Base-by-base conservation (phyloP, 2,329 filamentous ascomycete genomes). In the Xylaria sp. region DNA sequence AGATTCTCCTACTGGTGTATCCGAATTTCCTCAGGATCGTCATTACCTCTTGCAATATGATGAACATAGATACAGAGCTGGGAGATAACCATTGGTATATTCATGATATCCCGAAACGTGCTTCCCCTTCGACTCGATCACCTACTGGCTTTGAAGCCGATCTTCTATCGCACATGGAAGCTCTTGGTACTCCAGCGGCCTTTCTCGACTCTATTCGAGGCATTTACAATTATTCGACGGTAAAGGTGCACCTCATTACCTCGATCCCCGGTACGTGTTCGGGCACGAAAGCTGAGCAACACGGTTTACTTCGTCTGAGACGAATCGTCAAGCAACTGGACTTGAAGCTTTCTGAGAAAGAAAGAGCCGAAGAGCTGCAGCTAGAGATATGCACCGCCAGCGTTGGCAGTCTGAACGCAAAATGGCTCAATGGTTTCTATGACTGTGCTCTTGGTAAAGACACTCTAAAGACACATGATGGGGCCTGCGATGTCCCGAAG, bases 11-110 rank as follows among this genome's bases (percentile, higher is more conserved):
- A 2, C 72, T 77, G 10, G 70, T 75, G 1, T 77, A 77, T 55
- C 65, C 72, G 0, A 50, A 15, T 0, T 77, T 76, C n/a, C 63
- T 76, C 6, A 61, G 75, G 7, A 63, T 77, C 10, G 72, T 73
- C 28, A 76, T 77, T 23, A 77, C 75, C 1, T 75, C 74, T 7
- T 77, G 74, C 25, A 75, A 77, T n/a, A 74, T 77, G 72, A 76
- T 75, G 74, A 55, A 71, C n/a, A 63, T 68, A 10, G 75, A 77
- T 48, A 76, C 75, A 5, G 56, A 72, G 20, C 57, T 74, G 3
- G 72, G 71, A 12, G 75, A 77, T 51, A 76, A 77, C 50, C 74
- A 76, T 18, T 77, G 72, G 72, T 77, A 77, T 34, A 73, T 77
- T n/a, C 75, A 77, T 55, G 75, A 77, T 60, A 3, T 76, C 7